A percentile compares a stretch with the other conserved stretches of the same genome.
Evolutionary conservation across 1,284 basidiomycete species (phyloP).

Genomic region (Termitomyces sp.): DNA sequence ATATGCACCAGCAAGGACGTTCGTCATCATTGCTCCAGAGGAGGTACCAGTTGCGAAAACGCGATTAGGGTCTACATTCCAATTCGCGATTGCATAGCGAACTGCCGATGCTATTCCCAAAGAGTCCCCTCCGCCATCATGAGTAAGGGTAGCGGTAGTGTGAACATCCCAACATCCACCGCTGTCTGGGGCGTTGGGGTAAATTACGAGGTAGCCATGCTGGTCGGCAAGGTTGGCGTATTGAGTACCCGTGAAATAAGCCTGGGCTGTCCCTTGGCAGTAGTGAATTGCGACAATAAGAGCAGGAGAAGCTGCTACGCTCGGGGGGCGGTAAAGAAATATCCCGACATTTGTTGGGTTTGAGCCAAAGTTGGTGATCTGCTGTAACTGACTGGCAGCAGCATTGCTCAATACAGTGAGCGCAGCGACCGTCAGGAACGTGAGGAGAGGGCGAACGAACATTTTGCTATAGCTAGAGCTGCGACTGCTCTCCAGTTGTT

Average conservation of each 20-base stretch:
- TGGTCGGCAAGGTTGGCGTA: slow-evolving; percentile 43
- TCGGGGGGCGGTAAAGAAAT: slow-evolving; percentile 43
- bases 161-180: slow-evolving; percentile 55
- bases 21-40: slow-evolving; percentile 61
- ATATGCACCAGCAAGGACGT: slow-evolving; percentile 49
- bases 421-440: slow-evolving; percentile 15
- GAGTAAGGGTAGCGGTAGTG: slow-evolving; percentile 44
- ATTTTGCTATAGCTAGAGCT: background rate
- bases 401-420: slow-evolving; percentile 12
- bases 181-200: slow-evolving; percentile 40
- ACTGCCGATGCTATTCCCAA: slow-evolving; percentile 45
- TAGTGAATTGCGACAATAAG: slow-evolving; percentile 50
- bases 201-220: slow-evolving; percentile 43
- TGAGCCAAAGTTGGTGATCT: slow-evolving; percentile 36
- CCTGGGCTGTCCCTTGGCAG: slow-evolving; percentile 47
- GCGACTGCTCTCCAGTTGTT: background rate
- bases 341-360: slow-evolving; percentile 49
- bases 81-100: slow-evolving; percentile 44
- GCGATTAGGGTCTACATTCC: slow-evolving; percentile 37
- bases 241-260: slow-evolving; percentile 44
- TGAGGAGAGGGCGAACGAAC: slow-evolving; percentile 16
- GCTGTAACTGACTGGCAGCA: slow-evolving; percentile 26
- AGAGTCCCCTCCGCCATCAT: slow-evolving; percentile 50
- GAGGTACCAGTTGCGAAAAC: slow-evolving; percentile 49
- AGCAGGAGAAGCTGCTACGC: slow-evolving; percentile 34